Conservation (phyloP, 176 grass and related monocot genomes). For the Dactylis glomerata region DNA sequence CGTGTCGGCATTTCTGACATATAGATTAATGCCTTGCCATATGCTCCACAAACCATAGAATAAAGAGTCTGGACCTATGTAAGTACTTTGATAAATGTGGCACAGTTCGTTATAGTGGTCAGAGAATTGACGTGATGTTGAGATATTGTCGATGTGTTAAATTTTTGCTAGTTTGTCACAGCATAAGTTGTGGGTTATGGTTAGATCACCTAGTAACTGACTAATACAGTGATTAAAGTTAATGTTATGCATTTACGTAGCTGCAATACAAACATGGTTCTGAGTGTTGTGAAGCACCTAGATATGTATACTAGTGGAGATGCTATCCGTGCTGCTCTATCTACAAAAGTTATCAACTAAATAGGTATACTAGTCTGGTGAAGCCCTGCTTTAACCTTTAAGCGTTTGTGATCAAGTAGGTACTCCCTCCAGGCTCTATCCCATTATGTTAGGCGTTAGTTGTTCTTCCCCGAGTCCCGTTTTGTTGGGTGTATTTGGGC, state of each 20-base stretch:
- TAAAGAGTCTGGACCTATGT: neutral
- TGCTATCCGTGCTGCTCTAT: neutral
- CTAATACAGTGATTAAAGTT: neutral
- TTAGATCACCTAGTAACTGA: neutral
- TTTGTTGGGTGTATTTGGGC: neutral
- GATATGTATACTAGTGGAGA: neutral
- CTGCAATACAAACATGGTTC: neutral
- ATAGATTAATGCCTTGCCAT: neutral
- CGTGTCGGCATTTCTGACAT: neutral
- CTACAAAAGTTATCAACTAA: neutral
- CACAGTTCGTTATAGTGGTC: neutral
- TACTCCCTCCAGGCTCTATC: neutral
- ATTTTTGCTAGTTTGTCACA: neutral
- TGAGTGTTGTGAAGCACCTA: neutral
- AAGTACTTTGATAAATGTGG: neutral
- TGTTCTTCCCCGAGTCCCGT: neutral
- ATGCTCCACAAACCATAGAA: conserved; percentile 8
- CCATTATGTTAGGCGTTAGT: neutral
- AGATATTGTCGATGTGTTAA: neutral
- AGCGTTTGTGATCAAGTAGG: conserved; percentile 15
- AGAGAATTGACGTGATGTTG: neutral
- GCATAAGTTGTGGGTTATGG: neutral
- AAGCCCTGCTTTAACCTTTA: neutral
- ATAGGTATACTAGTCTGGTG: neutral
- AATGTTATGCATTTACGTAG: neutral